Base-by-base conservation (phyloP, 148 eudicot species). In the Persicaria maculosa region DNA sequence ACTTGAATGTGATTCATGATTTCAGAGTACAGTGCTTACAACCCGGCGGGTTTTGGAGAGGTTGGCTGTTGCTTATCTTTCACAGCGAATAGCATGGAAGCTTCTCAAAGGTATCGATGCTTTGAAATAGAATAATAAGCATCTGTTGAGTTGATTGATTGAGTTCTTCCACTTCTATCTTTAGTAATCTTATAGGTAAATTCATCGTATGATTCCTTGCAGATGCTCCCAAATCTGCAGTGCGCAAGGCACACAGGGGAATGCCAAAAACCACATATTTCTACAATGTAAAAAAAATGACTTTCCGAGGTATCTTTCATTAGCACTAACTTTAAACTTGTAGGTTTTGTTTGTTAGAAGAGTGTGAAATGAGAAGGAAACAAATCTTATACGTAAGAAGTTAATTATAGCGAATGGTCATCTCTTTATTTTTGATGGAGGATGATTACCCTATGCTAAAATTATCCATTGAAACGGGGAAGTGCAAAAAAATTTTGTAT, bases 51-150 rank as follows among this genome's bases (percentile, higher is more conserved):
- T 93, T 68, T 84, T 96, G 85, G 97, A 96, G 86, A 89, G 97
- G 77, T 82, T 95, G 48, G 90, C 88, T 11, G 90, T 96, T 57
- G 83, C 91, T 64, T 88, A 90, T 75, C 75, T 84, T 78, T 92
- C 99, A 50, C 97, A 90, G 74, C 84, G 99, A 45, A 78, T 83
- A 87, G 99, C 99, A 71, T 96, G 97, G 99, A 96, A 96, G 78
- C 96, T 96, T 80, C 92, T 96, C n/a, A 96, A 96, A 89, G 99
- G 99, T 92, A 78, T 46, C 55, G 17, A n/a, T 64, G 14, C 6
- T 14, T 44, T 14, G 0, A 0, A 64, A 31, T 40, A 64, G 46
- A 64, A 36, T 64, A 40, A 11, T 31, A 31, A 31, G 40, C 40
- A 31, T 31, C 40, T 31, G 40, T 31, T 31, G 40, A 31, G 40